phyloP scores from a whole-genome alignment of 2,329 filamentous ascomycete genomes.

The Colletotrichum melonis region DNA sequence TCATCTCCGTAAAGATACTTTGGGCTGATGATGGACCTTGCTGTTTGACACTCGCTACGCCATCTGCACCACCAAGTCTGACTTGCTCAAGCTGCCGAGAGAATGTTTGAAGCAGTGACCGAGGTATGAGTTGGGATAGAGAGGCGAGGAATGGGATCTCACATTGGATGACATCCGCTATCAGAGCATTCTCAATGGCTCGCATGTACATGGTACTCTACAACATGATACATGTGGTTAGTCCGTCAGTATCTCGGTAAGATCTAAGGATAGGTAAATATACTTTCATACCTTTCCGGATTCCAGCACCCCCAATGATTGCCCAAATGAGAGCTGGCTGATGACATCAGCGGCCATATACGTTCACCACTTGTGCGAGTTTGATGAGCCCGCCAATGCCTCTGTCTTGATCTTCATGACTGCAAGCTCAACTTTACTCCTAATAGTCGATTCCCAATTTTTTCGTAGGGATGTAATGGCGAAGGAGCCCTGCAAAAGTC shows the following conservation, averaged over 20 bases:
- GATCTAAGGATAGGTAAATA: not conserved
- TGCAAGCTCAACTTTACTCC: constrained; percentile 47
- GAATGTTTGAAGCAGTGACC: not conserved
- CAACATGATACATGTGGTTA: constrained; percentile 40
- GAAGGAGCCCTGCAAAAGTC: constrained; percentile 53
- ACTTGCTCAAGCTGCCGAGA: not conserved
- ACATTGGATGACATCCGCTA: not conserved
- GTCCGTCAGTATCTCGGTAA: not conserved
- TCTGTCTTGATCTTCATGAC: constrained; percentile 58
- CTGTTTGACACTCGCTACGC: not conserved
- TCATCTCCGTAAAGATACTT: constrained; percentile 12
- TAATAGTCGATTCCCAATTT: constrained; percentile 46
- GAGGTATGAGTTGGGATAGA: not conserved
- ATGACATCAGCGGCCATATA: constrained; percentile 67
- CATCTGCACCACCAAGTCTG: not conserved
- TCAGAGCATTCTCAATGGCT: constrained; percentile 4
- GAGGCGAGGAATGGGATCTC: not conserved
- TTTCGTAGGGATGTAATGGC: constrained; percentile 48
- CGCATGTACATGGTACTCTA: constrained; percentile 37
- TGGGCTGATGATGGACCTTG: not conserved
- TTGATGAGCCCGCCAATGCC: constrained; percentile 48
- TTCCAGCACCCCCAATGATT: constrained; percentile 64
- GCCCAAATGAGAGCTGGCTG: constrained; percentile 63
- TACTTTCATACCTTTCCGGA: constrained; percentile 52
- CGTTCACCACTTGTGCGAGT: constrained; percentile 65